These are phyloP conservation scores for Naganishia vishniacii DNA, from an alignment of 768 basidiomycete genomes.

Conservation along the genomic window DNA sequence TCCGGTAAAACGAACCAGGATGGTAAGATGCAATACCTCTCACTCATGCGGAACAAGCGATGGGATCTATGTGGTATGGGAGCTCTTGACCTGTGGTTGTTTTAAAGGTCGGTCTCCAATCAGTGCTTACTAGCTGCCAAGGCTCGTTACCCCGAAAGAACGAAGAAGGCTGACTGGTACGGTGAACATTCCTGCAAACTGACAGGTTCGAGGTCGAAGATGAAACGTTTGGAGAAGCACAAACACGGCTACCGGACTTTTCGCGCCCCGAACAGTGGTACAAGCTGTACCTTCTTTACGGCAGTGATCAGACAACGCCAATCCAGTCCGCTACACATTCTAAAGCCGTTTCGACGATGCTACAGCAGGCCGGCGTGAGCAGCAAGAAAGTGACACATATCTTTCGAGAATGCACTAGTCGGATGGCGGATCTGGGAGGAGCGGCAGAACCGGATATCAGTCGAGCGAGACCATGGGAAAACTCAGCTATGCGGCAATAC, in stretches of 20 bases:
- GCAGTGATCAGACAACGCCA: background rate
- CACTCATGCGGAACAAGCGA: background rate
- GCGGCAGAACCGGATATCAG: background rate
- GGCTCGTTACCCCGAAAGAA: background rate
- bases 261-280: background rate
- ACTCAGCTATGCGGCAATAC: background rate
- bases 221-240: conserved; percentile 1
- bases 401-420: background rate
- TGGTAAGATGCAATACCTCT: conserved; percentile 3
- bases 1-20: conserved; percentile 2
- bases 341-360: background rate
- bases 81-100: background rate
- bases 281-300: background rate
- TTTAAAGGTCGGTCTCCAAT: background rate
- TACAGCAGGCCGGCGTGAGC: background rate
- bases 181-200: background rate
- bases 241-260: background rate
- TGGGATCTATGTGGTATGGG: conserved; percentile 11
- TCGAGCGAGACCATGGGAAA: background rate
- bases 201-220: background rate
- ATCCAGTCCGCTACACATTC: background rate
- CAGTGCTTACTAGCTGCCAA: background rate
- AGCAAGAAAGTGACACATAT: conserved; percentile 3
- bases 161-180: background rate
- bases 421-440: background rate